Conservation (phyloP, 352 stramenopile species). For the Phytophthora sp. region DNA sequence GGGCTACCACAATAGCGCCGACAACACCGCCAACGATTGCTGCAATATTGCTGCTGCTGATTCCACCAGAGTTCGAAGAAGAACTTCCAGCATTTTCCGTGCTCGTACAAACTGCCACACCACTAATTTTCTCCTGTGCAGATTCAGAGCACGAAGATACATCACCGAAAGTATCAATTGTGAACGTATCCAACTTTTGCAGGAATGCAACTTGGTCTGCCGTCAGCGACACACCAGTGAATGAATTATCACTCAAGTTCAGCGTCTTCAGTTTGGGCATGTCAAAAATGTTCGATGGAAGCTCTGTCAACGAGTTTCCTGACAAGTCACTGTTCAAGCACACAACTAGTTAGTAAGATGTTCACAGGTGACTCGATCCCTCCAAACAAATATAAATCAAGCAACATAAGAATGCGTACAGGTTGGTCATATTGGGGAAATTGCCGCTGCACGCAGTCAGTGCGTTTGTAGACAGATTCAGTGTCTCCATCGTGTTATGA, state of each 20-base stretch:
- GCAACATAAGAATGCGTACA: slow-evolving; percentile 41
- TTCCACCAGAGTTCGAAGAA: slow-evolving; percentile 2
- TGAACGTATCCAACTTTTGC: slow-evolving; percentile 38
- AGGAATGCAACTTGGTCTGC: slow-evolving; percentile 53
- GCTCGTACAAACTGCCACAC: slow-evolving; percentile 46
- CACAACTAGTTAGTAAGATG: background rate
- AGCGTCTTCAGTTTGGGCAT: slow-evolving; percentile 51
- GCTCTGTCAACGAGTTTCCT: slow-evolving; percentile 47
- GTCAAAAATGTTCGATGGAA: slow-evolving; percentile 52
- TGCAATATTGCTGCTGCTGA: slow-evolving; percentile 30
- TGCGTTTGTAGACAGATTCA: slow-evolving; percentile 67
- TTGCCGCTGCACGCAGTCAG: slow-evolving; percentile 52
- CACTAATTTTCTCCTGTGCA: slow-evolving; percentile 27
- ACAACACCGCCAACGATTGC: slow-evolving; percentile 53
- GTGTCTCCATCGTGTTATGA: slow-evolving; percentile 37
- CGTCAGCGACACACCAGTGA: slow-evolving; percentile 46
- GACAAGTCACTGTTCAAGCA: slow-evolving; percentile 50
- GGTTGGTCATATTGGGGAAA: slow-evolving; percentile 51
- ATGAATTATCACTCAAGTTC: slow-evolving; percentile 55
- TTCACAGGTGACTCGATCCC: too few relatives aligned
- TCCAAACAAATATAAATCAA: background rate
- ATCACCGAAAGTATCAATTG: slow-evolving; percentile 46
- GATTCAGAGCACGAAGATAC: slow-evolving; percentile 27
- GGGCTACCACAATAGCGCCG: slow-evolving; percentile 43
- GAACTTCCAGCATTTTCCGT: slow-evolving; percentile 2